Percentiles rank a stretch among this genome's conserved stretches.
Evolutionary conservation across 2,329 filamentous ascomycete species (phyloP).

Genomic region (Paraconiothyrium brasiliense): DNA sequence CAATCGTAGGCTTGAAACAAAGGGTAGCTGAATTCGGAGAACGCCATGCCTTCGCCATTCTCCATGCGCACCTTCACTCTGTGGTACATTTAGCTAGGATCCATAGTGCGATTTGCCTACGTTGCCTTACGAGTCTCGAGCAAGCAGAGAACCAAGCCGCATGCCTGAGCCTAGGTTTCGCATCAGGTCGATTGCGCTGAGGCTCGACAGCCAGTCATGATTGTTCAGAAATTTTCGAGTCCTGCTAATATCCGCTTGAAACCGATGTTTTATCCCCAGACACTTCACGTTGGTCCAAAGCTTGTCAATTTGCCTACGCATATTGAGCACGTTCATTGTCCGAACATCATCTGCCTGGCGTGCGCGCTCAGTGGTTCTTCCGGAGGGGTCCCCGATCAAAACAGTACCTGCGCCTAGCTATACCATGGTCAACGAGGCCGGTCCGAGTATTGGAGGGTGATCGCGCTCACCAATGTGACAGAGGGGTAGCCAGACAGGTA

Average conservation of each 20-base stretch:
- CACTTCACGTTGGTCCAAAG: constrained; percentile 78
- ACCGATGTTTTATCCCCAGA: constrained; percentile 72
- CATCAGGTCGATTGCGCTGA: constrained; percentile 78
- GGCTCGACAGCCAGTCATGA: constrained; percentile 78
- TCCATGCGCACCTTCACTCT: constrained; percentile 83
- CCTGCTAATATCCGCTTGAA: constrained; percentile 70
- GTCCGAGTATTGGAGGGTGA: constrained; percentile 15
- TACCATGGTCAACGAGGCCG: constrained; percentile 32
- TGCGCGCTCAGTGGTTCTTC: constrained; percentile 70
- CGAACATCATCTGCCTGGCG: constrained; percentile 62
- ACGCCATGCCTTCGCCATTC: constrained; percentile 91
- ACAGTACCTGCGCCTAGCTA: constrained; percentile 77
- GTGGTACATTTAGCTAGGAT: constrained; percentile 27
- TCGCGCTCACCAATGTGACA: constrained; percentile 64
- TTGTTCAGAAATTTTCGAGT: constrained; percentile 80
- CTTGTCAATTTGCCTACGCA: constrained; percentile 74
- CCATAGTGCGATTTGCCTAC: background rate
- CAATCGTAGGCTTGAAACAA: constrained; percentile 96
- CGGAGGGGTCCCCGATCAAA: constrained; percentile 81
- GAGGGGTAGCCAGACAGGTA: constrained; percentile 78
- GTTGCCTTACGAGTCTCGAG: constrained; percentile 79
- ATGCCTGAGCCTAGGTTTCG: constrained; percentile 76
- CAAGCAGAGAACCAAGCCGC: constrained; percentile 85
- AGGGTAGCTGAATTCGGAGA: constrained; percentile 92
- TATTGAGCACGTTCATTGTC: constrained; percentile 71